Evolutionary conservation across 1,284 basidiomycete genomes (phyloP), one percentile per base, ranked within the genome.

Genomic region (Boletus semigastroideus): DNA sequence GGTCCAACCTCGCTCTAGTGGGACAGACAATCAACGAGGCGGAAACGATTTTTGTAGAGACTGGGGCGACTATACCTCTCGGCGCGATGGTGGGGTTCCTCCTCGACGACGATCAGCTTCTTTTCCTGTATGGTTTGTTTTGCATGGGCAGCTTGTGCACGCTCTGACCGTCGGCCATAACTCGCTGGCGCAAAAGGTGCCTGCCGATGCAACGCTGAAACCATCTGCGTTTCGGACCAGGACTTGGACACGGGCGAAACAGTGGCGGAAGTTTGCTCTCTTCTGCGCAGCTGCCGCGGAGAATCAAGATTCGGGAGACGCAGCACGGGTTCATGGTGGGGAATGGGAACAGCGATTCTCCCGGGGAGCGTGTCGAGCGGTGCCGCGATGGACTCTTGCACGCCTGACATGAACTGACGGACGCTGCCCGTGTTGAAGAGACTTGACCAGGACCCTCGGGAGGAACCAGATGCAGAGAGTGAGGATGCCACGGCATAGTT

Each of bases 371-470:
- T 58, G 6, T 67, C 62, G 4, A 69, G 60, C 16, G 78, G 77
- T 1, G 74, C 75, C 9, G 67, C 75, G 11, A 80, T 66, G 1
- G 75, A 72, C 52, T 80, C 81, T 33, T 78, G 77, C 41, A 77
- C 67, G 30, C 79, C 78, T 10, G 73, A 73, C 72, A 90, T 81
- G 45, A 89, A 78, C 46, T 87, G 84, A 20, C 84, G 76, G 67
- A 89, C 74, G 39, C 74, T 78, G 10, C 78, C 79, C 1, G 84
- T 69, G 51, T 82, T 84, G 64, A 89, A 86, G 5, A 90, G 62
- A 60, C 81, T 89, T 0, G 86, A 86, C 88, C 87, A 89, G 0
- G 88, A 87, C 3, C 82, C 85, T 42, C 81, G 76, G 4, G 87
- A 88, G 13, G 81, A 80, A 25, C 70, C 74, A 0, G 84, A 83